A percentile compares a stretch with the other conserved stretches of the same genome.
These are phyloP conservation scores for Cystobasidium sp. DNA, from an alignment of 1,284 basidiomycete species.

Conservation along the genomic window DNA sequence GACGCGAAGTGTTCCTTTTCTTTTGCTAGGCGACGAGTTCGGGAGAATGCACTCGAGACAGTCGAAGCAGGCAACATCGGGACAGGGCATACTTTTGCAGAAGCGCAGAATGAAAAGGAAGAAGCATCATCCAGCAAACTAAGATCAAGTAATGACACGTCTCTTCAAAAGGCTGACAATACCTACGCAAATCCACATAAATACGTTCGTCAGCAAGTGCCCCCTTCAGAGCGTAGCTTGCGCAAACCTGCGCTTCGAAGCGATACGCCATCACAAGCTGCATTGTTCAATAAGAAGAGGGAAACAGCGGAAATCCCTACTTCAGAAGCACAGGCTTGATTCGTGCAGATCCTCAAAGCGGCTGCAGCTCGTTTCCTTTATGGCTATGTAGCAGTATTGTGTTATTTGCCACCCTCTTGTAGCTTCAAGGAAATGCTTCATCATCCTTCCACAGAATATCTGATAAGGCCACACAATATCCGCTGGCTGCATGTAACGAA, in stretches of 20 bases:
- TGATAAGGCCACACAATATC: no score
- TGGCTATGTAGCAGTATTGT: no score
- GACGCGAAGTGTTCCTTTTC: neutral
- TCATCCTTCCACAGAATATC: no score
- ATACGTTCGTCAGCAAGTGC: conserved; percentile 25
- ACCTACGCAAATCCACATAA: neutral
- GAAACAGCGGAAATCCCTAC: neutral
- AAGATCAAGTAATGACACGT: neutral
- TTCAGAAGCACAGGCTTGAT: neutral
- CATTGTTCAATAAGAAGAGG: neutral
- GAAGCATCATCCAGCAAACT: neutral
- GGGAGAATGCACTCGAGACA: conserved; percentile 34
- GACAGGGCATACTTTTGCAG: conserved; percentile 19
- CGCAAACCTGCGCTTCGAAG: conserved; percentile 21
- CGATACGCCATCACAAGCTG: conserved; percentile 7
- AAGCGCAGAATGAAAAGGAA: neutral
- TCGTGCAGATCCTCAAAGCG: no score
- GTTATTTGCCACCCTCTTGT: no score
- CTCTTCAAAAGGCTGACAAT: neutral
- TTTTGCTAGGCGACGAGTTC: conserved; percentile 26
- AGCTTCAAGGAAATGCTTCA: no score
- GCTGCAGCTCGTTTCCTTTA: no score
- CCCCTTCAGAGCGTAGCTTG: conserved; percentile 11
- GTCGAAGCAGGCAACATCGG: conserved; percentile 30
- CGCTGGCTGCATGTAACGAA: no score